Percentiles rank a stretch among this genome's conserved stretches.
phyloP scores from a whole-genome alignment of 768 basidiomycete genomes.

The Boletus subcaerulescens region DNA sequence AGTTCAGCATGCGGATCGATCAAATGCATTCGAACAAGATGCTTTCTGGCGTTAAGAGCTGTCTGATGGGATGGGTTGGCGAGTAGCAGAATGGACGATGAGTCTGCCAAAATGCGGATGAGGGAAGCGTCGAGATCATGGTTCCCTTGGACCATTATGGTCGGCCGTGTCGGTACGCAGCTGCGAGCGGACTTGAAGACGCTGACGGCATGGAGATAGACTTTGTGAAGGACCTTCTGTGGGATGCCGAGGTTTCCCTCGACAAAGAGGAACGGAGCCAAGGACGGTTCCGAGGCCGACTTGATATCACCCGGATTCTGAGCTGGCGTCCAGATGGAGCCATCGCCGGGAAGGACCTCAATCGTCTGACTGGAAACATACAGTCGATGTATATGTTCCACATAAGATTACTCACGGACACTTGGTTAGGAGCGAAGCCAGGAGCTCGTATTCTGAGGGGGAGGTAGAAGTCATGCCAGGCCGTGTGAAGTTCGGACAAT shows the following conservation, averaged over 20 bases:
- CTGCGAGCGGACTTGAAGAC: slow-evolving; percentile 34
- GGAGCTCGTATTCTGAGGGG: slow-evolving; percentile 15
- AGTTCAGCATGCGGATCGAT: slow-evolving; percentile 49
- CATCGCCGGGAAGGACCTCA: slow-evolving; percentile 61
- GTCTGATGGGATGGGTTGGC: slow-evolving; percentile 70
- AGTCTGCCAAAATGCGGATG: slow-evolving; percentile 24
- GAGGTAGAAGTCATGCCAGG: slow-evolving; percentile 2
- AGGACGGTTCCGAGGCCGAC: slow-evolving; percentile 4
- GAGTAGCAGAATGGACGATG: slow-evolving; percentile 53
- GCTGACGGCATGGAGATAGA: slow-evolving; percentile 46
- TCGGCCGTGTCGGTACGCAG: not conserved
- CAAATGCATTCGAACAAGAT: slow-evolving; percentile 38
- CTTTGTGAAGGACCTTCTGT: slow-evolving; percentile 48
- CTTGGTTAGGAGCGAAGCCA: slow-evolving; percentile 22
- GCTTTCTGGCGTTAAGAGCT: slow-evolving; percentile 60
- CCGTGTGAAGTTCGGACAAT: not conserved
- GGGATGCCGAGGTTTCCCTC: slow-evolving; percentile 67
- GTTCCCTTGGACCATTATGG: not conserved
- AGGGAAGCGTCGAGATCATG: slow-evolving; percentile 3
- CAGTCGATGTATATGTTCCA: not conserved
- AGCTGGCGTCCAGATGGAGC: slow-evolving; percentile 41
- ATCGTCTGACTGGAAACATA: slow-evolving; percentile 36
- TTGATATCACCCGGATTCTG: slow-evolving; percentile 11
- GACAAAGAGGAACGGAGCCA: slow-evolving; percentile 51
- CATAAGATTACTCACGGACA: slow-evolving; percentile 24